A percentile compares a stretch with the other conserved stretches of the same genome.
Conservation (phyloP, 805 yeast genomes). For the Phaffomyces thermotolerans region DNA sequence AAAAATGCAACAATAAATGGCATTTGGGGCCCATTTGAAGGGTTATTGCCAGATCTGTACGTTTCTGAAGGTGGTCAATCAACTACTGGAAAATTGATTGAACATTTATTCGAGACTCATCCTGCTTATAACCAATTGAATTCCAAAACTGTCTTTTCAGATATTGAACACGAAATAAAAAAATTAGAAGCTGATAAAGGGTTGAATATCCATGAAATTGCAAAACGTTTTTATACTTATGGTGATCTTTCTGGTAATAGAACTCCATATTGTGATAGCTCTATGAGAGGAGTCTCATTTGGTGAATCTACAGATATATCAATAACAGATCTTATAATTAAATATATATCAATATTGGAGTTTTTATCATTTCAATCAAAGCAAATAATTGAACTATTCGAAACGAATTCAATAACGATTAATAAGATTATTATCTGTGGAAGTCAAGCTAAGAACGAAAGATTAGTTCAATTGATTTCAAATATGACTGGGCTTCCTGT, state of each 20-base stretch:
- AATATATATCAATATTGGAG: slow-evolving; percentile 42
- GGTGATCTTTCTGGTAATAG: slow-evolving; percentile 56
- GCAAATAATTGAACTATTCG: slow-evolving; percentile 31
- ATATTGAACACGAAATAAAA: slow-evolving; percentile 19
- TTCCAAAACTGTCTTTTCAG: slow-evolving; percentile 13
- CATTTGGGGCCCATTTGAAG: slow-evolving; percentile 54
- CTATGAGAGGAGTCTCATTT: slow-evolving; percentile 41
- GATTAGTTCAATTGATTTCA: slow-evolving; percentile 31
- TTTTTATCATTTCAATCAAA: slow-evolving; percentile 44
- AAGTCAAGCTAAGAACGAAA: slow-evolving; percentile 42
- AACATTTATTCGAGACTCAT: slow-evolving; percentile 38
- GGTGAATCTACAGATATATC: slow-evolving; percentile 38
- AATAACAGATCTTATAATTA: slow-evolving; percentile 28
- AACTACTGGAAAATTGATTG: slow-evolving; percentile 48
- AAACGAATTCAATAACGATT: slow-evolving; percentile 19
- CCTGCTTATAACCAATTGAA: slow-evolving; percentile 23
- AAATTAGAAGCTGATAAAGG: slow-evolving; percentile 11
- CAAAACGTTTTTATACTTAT: slow-evolving; percentile 36
- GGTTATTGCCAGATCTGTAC: slow-evolving; percentile 25
- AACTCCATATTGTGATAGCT: slow-evolving; percentile 45
- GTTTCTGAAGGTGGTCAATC: slow-evolving; percentile 53
- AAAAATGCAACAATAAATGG: slow-evolving; percentile 29
- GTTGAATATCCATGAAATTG: slow-evolving; percentile 21
- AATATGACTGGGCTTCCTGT: slow-evolving; percentile 20
- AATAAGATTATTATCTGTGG: slow-evolving; percentile 39